A percentile compares a stretch with the other conserved stretches of the same genome.
These are phyloP conservation scores for Chrysoporthe deuterocubensis DNA, from an alignment of 2,329 filamentous ascomycete genomes.

Conservation along the genomic window DNA sequence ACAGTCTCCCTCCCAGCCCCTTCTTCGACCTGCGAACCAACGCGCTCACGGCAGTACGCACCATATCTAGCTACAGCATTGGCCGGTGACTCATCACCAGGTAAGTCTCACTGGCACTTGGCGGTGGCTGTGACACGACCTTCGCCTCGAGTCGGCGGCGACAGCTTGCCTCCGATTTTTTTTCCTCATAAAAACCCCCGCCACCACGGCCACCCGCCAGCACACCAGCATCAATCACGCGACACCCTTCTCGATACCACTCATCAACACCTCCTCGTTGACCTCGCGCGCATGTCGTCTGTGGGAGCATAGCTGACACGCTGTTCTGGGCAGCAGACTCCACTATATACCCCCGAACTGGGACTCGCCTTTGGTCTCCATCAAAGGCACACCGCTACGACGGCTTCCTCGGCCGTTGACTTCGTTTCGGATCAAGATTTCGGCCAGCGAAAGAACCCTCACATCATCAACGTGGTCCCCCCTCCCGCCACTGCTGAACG, in stretches of 20 bases:
- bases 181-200: background rate
- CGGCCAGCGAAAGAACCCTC: slow-evolving; percentile 65
- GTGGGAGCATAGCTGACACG: slow-evolving; percentile 8
- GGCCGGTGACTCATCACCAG: slow-evolving; percentile 18
- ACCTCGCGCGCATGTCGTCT: background rate
- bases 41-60: background rate
- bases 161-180: background rate
- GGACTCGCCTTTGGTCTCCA: slow-evolving; percentile 65
- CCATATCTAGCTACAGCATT: background rate
- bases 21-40: background rate
- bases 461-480: slow-evolving; percentile 69
- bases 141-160: background rate
- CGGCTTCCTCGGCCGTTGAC: slow-evolving; percentile 66
- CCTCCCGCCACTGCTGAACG: slow-evolving; percentile 58
- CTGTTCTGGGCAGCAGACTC: slow-evolving; percentile 4
- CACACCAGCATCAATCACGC: background rate
- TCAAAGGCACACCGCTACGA: slow-evolving; percentile 66
- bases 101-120: slow-evolving; percentile 1
- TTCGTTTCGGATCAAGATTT: slow-evolving; percentile 72
- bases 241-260: background rate
- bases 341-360: slow-evolving; percentile 9
- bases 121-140: background rate
- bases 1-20: background rate
- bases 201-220: background rate
- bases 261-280: too few relatives aligned